phyloP scores from a whole-genome alignment of 345 rosid species.

The Anastatica hierochuntica region DNA sequence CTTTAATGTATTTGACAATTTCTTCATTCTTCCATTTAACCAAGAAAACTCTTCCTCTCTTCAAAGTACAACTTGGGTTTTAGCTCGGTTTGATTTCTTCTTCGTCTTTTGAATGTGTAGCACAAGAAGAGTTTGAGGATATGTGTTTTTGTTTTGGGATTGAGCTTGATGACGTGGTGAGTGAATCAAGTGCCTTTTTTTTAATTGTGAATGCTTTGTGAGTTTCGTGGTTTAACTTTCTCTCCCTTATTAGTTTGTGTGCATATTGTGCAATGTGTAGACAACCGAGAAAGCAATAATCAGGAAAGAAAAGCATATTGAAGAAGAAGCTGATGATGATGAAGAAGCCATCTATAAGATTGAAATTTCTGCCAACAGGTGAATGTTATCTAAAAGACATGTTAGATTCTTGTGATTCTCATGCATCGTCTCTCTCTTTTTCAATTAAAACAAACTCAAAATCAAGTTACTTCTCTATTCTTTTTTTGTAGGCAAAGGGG shows the following conservation, averaged over 20 bases:
- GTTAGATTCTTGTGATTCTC: no score
- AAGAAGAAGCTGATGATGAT: constrained; percentile 40
- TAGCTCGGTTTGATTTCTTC: no score
- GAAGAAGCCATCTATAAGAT: constrained; percentile 82
- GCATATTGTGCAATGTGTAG: constrained; percentile 35
- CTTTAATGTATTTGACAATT: no score
- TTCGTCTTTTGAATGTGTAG: constrained; percentile 24
- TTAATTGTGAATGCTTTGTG: neutral
- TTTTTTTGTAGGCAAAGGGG: no score
- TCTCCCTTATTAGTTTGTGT: neutral
- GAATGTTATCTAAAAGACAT: no score
- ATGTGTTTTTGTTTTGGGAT: constrained; percentile 87
- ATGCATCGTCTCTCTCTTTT: no score
- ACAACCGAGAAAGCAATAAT: constrained; percentile 59
- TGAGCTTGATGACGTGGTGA: constrained; percentile 93
- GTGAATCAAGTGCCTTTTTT: no score
- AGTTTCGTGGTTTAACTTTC: neutral
- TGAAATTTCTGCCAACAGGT: constrained; percentile 90
- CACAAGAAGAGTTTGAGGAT: constrained; percentile 71
- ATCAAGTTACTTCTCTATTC: no score
- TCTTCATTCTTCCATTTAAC: no score
- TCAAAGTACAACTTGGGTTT: no score
- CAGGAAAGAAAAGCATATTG: constrained; percentile 69
- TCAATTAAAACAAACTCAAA: no score
- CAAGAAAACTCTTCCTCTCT: neutral